Percentiles rank a stretch among this genome's conserved stretches.
Conservation (phyloP, 2,329 filamentous ascomycete genomes). For the Xylaria sp. region DNA sequence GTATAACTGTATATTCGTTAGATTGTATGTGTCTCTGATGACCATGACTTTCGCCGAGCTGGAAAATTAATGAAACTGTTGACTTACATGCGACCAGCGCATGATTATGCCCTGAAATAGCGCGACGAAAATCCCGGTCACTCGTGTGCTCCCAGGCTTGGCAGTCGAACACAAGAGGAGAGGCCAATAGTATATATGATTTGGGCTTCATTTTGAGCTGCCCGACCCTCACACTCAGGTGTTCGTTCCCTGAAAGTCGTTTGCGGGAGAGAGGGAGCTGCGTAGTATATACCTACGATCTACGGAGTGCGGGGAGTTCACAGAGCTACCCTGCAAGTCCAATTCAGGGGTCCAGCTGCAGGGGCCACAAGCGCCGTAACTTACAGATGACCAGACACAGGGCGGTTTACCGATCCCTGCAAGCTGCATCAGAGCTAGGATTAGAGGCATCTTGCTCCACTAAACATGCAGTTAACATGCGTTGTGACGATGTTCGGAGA, state of each 20-base stretch:
- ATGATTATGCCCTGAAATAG: constrained; percentile 44
- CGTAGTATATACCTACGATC: background rate
- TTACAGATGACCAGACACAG: constrained; percentile 41
- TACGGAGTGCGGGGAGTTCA: constrained; percentile 10
- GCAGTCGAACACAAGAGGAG: constrained; percentile 26
- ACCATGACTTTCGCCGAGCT: background rate
- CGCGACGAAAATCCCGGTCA: constrained; percentile 45
- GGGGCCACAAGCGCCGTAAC: constrained; percentile 23
- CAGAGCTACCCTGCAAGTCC: constrained; percentile 39
- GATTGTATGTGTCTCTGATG: constrained; percentile 6
- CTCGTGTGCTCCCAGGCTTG: constrained; percentile 44
- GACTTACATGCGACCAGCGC: constrained; percentile 50
- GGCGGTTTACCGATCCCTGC: constrained; percentile 34
- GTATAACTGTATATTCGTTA: constrained; percentile 35
- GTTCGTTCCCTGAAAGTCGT: background rate
- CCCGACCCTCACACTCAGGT: constrained; percentile 2
- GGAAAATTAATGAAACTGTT: background rate
- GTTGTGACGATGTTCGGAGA: constrained; percentile 7
- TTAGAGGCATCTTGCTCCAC: constrained; percentile 24
- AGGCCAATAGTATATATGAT: constrained; percentile 32
- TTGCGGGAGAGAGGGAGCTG: background rate
- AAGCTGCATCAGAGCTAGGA: constrained; percentile 5
- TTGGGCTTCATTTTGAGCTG: constrained; percentile 39
- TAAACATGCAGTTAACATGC: constrained; percentile 30
- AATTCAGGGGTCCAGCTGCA: constrained; percentile 43